Evolutionary conservation across 352 stramenopile species (phyloP).

Genomic region (Pythium sp.): DNA sequence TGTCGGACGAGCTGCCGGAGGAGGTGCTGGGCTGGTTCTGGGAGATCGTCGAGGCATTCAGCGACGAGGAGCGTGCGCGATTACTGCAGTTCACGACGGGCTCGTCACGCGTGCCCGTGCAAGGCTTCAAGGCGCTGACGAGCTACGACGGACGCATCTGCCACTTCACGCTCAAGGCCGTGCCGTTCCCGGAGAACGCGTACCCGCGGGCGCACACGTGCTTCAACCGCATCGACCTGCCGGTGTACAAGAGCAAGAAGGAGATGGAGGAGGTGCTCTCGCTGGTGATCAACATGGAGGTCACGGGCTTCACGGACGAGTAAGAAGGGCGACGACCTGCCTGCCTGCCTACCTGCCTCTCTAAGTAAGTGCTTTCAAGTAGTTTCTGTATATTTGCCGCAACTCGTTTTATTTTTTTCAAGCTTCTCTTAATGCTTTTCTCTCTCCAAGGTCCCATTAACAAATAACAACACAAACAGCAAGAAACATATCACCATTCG

Average conservation of each 20-base stretch:
- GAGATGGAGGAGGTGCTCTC: conserved; percentile 92
- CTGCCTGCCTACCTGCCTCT: neutral
- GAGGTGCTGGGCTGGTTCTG: conserved; percentile 76
- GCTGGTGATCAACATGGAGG: conserved; percentile 94
- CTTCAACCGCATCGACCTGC: conserved; percentile 88
- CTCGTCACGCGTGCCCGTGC: conserved; percentile 54
- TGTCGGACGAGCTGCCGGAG: conserved; percentile 76
- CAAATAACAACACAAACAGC: neutral
- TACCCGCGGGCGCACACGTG: conserved; percentile 74
- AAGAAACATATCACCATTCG: neutral
- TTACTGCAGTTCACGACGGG: conserved; percentile 59
- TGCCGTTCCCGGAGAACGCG: conserved; percentile 51
- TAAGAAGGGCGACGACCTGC: conserved; percentile 16
- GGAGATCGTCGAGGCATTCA: conserved; percentile 53
- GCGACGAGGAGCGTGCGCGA: conserved; percentile 50
- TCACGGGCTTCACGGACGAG: conserved; percentile 88
- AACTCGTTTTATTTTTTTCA: neutral
- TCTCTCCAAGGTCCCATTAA: neutral
- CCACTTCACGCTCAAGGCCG: conserved; percentile 60
- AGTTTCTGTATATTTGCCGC: conserved; percentile 3
- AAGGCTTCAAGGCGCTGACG: conserved; percentile 61
- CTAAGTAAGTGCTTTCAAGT: conserved; percentile 3
- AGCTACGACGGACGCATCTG: conserved; percentile 61
- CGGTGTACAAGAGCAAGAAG: conserved; percentile 90
- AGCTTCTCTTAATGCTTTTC: neutral